Percentiles rank a stretch among this genome's conserved stretches.
phyloP scores from a whole-genome alignment of 345 rosid genomes.

The Hypericum perforatum region DNA sequence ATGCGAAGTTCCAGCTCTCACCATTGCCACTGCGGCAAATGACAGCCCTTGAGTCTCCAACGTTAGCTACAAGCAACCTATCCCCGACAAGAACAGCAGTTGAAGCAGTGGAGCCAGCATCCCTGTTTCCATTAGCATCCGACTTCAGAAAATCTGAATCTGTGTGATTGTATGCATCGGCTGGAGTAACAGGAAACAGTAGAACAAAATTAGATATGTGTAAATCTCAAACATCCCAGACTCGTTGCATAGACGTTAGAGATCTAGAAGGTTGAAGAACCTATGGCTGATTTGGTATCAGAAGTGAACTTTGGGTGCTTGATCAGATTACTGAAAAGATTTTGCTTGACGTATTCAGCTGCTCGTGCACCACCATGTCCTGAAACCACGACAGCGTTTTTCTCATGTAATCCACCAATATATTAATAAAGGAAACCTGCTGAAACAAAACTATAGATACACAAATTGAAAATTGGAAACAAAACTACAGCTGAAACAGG shows the following conservation, averaged over 20 bases:
- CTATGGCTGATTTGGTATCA: constrained; percentile 36
- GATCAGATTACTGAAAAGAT: constrained; percentile 40
- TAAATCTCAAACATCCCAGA: too few species aligned
- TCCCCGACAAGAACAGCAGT: constrained; percentile 42
- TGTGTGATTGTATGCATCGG: constrained; percentile 35
- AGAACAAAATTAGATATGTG: too few species aligned
- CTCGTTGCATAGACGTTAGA: background rate
- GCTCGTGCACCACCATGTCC: constrained; percentile 49
- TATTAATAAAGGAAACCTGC: background rate
- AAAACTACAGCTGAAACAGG: background rate
- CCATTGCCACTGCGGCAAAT: constrained; percentile 45
- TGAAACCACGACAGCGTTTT: background rate
- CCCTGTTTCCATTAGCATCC: constrained; percentile 34
- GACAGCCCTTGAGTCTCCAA: constrained; percentile 61
- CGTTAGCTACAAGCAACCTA: constrained; percentile 49
- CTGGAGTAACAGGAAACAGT: constrained; percentile 19
- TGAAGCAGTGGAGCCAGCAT: constrained; percentile 54
- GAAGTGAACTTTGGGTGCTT: constrained; percentile 33
- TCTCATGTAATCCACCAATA: background rate
- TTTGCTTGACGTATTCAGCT: constrained; percentile 38
- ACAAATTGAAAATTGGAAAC: background rate
- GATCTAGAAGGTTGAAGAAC: constrained; percentile 19
- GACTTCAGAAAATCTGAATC: constrained; percentile 30
- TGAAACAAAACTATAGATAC: background rate
- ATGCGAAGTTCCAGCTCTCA: background rate